Base-by-base conservation (phyloP, 345 rosid species). In the Lepidium aucheri region DNA sequence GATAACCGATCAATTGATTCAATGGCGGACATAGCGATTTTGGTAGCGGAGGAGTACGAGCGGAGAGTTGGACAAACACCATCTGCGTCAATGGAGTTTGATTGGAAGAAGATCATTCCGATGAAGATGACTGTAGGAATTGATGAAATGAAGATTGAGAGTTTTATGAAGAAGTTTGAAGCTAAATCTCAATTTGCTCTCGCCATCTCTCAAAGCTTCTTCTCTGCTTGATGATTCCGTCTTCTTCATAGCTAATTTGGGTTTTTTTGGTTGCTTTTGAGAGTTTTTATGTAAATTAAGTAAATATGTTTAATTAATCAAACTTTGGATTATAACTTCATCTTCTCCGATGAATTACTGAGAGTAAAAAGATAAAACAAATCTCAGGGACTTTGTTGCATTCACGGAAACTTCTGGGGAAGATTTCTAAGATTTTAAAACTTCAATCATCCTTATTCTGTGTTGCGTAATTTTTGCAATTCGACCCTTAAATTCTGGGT, bases 21-120 rank as follows among this genome's bases (percentile, higher is more conserved):
- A 63, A 71, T 73, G 77, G 58, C 77, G 44, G 77, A 74, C 46
- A 74, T 74, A 49, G 77, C 77, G 17, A 61, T 74, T 53, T 53
- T 74, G 38, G 77, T 74, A 51, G 77, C 63, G 52, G 77, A 74
- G 62, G 77, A 74, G 68, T 74, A 74, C 28, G 73, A 74, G 45
- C 4, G 77, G 17, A 53, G 73, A 47, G 40, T 74, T 28, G 49
- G 7, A 6, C 68, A 35, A 44, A 43, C 63, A 49, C 20, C 72
- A 51, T 12, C 55, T 4, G 12, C 77, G 36, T 20, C 64, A 63
- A 18, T 5, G 20, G 76, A 41, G 8, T 49, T 57, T 20, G 63
- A 45, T 47, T 44, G 26, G 63, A 14, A 36, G 68, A 67, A 60
- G n/a, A n/a, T 44, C n/a, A 7, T 53, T 7, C 73, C 77, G 52